These are phyloP conservation scores for Euptelea pleiosperma DNA, from an alignment of 164 flowering plant genomes.

Conservation along the genomic window DNA sequence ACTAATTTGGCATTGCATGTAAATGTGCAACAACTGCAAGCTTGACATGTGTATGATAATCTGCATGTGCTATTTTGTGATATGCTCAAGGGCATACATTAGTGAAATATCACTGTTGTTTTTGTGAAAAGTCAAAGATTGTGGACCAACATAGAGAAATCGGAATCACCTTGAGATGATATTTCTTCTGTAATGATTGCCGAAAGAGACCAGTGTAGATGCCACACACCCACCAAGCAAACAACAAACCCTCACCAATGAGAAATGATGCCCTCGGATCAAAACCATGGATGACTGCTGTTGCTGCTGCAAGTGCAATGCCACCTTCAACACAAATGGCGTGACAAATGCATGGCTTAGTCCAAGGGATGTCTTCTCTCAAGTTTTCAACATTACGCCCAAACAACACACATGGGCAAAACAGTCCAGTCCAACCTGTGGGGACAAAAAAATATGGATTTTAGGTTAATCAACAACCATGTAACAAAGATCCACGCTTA, in stretches of 20 bases:
- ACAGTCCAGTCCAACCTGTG: conserved; percentile 76
- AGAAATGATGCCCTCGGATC: conserved; percentile 79
- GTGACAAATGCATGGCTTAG: conserved; percentile 76
- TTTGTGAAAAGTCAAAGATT: too few relatives aligned
- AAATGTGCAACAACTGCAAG: too few relatives aligned
- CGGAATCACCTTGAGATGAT: conserved; percentile 86
- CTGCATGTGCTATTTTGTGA: background rate
- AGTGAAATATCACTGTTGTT: too few relatives aligned
- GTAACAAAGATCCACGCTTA: background rate
- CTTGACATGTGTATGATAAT: too few relatives aligned
- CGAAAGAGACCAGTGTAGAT: conserved; percentile 89
- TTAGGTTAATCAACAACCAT: background rate
- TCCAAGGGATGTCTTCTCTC: conserved; percentile 80
- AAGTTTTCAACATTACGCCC: conserved; percentile 73
- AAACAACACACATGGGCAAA: conserved; percentile 91
- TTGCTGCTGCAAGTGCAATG: conserved; percentile 69
- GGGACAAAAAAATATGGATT: background rate
- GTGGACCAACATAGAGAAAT: too few relatives aligned
- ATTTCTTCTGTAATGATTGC: conserved; percentile 77
- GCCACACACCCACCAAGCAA: conserved; percentile 98
- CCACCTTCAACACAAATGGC: conserved; percentile 94
- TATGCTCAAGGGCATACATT: background rate
- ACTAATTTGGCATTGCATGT: too few relatives aligned
- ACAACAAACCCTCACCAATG: conserved; percentile 70
- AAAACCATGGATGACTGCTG: conserved; percentile 67